Conservation (phyloP, 306 rosid species). For the Pachyrhizus erosus region DNA sequence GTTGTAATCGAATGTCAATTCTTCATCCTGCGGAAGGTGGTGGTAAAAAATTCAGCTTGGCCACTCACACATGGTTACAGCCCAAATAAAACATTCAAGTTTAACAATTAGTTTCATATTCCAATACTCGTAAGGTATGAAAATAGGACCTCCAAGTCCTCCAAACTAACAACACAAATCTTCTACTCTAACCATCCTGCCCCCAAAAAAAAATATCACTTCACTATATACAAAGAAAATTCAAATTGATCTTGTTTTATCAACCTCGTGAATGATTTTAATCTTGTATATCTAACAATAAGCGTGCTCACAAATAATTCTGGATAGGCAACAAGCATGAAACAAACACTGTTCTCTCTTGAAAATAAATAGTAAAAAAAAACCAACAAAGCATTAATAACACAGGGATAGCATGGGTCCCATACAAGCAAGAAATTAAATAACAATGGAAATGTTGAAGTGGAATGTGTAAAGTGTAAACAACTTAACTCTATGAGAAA, state of each 20-base stretch:
- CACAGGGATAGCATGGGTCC: neutral
- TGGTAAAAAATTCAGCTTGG: slow-evolving; percentile 31
- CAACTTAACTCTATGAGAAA: neutral
- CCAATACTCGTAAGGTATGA: slow-evolving; percentile 25
- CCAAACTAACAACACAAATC: slow-evolving; percentile 19
- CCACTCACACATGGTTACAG: slow-evolving; percentile 23
- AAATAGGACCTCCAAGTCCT: slow-evolving; percentile 30
- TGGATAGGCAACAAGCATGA: slow-evolving; percentile 34
- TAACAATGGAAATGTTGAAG: slow-evolving; percentile 1
- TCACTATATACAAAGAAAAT: neutral
- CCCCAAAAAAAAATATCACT: neutral
- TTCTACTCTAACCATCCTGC: neutral
- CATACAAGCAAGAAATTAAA: slow-evolving; percentile 13
- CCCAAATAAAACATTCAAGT: slow-evolving; percentile 23
- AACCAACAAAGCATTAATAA: neutral
- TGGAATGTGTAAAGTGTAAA: neutral
- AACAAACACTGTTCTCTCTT: neutral
- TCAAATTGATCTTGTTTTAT: slow-evolving; percentile 16
- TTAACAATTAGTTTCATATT: slow-evolving; percentile 33
- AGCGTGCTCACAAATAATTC: neutral
- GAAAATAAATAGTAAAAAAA: neutral
- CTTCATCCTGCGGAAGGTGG: slow-evolving; percentile 81
- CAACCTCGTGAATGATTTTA: slow-evolving; percentile 6
- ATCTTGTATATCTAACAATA: neutral
- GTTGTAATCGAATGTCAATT: slow-evolving; percentile 99